Percentiles rank a stretch among this genome's conserved stretches.
phyloP scores from a whole-genome alignment of 331 rosid genomes.

The Telfairia occidentalis region DNA sequence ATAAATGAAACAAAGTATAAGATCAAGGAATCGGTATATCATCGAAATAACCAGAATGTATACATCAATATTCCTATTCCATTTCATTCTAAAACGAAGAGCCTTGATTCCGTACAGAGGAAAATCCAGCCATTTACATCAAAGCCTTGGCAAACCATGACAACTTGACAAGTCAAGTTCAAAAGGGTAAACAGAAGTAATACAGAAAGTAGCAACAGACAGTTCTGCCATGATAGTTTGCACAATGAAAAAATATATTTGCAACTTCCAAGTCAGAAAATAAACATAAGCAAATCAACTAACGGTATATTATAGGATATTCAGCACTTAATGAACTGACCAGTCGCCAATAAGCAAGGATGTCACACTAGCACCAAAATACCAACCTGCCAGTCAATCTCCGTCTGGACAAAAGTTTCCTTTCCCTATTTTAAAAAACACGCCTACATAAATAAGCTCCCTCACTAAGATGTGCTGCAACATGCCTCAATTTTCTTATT shows the following conservation, averaged over 20 bases:
- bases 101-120: neutral
- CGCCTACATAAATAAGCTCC: too few relatives aligned
- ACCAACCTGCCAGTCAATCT: neutral
- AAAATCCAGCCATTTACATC: neutral
- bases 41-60: neutral
- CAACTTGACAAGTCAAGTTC: neutral
- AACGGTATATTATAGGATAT: neutral
- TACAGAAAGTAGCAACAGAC: neutral
- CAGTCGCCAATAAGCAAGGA: neutral
- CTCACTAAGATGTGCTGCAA: too few relatives aligned
- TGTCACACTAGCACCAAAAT: neutral
- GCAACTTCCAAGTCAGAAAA: neutral
- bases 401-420: too few relatives aligned
- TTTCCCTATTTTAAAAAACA: too few relatives aligned
- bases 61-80: neutral
- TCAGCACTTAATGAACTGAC: neutral
- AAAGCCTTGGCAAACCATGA: neutral
- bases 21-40: neutral
- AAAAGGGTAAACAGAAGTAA: neutral
- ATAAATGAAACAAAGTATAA: conserved; percentile 10
- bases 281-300: neutral
- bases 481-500: too few relatives aligned
- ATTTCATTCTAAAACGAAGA: neutral
- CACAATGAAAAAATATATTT: neutral
- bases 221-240: neutral